phyloP scores from a whole-genome alignment of 768 basidiomycete genomes.

The Macrocybe gigantea region DNA sequence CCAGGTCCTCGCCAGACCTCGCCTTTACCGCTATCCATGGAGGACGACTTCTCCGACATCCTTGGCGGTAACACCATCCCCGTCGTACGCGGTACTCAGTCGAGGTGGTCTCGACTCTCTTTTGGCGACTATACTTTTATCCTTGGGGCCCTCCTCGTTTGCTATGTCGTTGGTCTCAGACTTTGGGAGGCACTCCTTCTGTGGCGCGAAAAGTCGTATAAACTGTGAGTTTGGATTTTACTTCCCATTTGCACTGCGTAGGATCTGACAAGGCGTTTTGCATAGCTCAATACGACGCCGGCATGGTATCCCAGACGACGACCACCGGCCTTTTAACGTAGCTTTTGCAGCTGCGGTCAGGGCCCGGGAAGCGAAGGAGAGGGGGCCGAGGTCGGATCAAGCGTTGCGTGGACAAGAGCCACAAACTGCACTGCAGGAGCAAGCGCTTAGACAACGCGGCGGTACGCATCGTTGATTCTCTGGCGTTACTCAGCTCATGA shows the following conservation, averaged over 20 bases:
- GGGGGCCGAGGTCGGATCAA: conserved; percentile 19
- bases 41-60: conserved; percentile 66
- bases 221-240: conserved; percentile 41
- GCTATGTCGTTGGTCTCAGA: conserved; percentile 30
- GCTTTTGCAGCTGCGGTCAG: conserved; percentile 72
- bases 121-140: conserved; percentile 31
- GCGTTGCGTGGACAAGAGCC: conserved; percentile 28
- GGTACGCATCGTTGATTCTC: conserved; percentile 27
- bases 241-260: conserved; percentile 3
- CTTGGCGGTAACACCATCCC: conserved; percentile 53
- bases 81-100: conserved; percentile 19
- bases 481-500: conserved; percentile 17
- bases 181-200: conserved; percentile 42
- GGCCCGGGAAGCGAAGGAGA: conserved; percentile 48
- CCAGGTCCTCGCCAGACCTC: conserved; percentile 19
- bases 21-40: conserved; percentile 39
- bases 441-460: conserved; percentile 38
- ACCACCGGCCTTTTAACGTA: conserved; percentile 80
- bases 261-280: conserved; percentile 12
- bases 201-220: conserved; percentile 60
- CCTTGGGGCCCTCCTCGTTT: conserved; percentile 28
- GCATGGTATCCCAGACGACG: conserved; percentile 81
- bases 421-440: conserved; percentile 29
- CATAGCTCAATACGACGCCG: conserved; percentile 63
- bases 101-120: conserved; percentile 31